Base-by-base conservation (phyloP, 768 basidiomycete genomes). In the Podaxis sp. region DNA sequence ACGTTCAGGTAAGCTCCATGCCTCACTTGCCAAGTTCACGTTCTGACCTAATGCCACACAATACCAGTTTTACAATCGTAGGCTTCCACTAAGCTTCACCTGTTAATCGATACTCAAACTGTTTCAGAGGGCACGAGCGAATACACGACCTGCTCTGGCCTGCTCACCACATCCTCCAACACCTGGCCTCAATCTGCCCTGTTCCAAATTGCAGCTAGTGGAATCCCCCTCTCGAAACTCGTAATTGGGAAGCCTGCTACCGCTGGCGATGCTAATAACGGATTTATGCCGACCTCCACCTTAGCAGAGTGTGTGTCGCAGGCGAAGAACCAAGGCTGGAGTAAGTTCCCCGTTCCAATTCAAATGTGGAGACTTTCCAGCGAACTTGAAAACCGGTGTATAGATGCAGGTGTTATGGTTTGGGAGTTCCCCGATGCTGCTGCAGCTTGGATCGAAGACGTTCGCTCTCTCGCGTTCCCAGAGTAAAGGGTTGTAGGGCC, bases 211-310 rank as follows among this genome's bases (percentile, higher is more conserved):
- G 80, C 81, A 50, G 77, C 78, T 1, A 81, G 73, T 58, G 87
- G 87, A 28, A 80, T 91, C 13, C 69, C 77, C 1, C 67, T 84
- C 47, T 70, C 80, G 69, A 91, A 92, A 72, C 76, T 91, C 51
- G 83, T 91, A 62, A 88, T 92, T 66, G 90, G 89, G 4, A 92
- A 92, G 71, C 89, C 89, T 1, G 85, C 83, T 1, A 74, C 69
- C 18, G 57, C 76, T 0, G 67, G 72, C 13, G 83, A 85, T 55
- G 85, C 87, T 2, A 79, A 63, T 62, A 88, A 83, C 63, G 85
- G 88, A 7, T 90, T 82, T 72, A 85, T 92, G 64, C 73, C 72
- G 35, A 77, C 87, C 0, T 69, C 77, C 2, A 82, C 80, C 13
- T 76, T 92, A n/a, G 80, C 85, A 0, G 70, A 73, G 2, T 92